Percentiles rank a stretch among this genome's conserved stretches.
These are phyloP conservation scores for Colletotrichum sp. DNA, from an alignment of 2,329 filamentous ascomycete species.

Conservation along the genomic window DNA sequence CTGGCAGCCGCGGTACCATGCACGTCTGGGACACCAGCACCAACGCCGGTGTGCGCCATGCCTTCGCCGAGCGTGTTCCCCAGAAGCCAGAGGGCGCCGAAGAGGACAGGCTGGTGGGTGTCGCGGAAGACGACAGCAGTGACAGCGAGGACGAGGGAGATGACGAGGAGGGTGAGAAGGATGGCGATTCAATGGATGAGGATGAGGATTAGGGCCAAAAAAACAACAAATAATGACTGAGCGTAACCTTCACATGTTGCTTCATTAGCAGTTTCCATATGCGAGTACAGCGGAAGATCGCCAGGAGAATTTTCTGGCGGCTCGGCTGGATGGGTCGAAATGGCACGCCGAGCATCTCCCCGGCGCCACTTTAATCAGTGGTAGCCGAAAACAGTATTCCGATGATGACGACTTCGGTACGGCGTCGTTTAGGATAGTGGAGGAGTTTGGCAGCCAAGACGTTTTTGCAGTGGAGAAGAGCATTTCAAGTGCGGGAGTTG, in stretches of 20 bases:
- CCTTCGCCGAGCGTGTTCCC: conserved; percentile 74
- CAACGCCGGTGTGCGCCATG: conserved; percentile 82
- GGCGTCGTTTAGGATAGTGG: neutral
- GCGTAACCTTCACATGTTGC: neutral
- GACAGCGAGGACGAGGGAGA: conserved; percentile 62
- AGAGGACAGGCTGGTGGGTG: conserved; percentile 78
- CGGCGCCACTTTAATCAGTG: neutral
- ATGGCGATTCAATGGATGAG: conserved; percentile 62
- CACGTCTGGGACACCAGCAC: conserved; percentile 98
- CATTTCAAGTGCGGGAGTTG: neutral
- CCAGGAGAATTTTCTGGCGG: neutral
- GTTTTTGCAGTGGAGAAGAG: neutral
- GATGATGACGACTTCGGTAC: neutral
- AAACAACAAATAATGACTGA: neutral
- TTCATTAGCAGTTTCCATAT: neutral
- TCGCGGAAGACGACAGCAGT: conserved; percentile 72
- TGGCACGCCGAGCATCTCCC: neutral
- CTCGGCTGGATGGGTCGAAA: neutral
- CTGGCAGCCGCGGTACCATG: conserved; percentile 90
- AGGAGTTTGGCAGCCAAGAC: neutral
- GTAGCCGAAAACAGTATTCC: neutral
- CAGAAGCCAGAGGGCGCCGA: conserved; percentile 62
- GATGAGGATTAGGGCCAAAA: conserved; percentile 38
- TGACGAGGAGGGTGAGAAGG: conserved; percentile 42
- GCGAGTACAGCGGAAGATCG: neutral